phyloP scores from a whole-genome alignment of 495 filamentous ascomycete genomes.

The Hyaloscypha hepaticicola region DNA sequence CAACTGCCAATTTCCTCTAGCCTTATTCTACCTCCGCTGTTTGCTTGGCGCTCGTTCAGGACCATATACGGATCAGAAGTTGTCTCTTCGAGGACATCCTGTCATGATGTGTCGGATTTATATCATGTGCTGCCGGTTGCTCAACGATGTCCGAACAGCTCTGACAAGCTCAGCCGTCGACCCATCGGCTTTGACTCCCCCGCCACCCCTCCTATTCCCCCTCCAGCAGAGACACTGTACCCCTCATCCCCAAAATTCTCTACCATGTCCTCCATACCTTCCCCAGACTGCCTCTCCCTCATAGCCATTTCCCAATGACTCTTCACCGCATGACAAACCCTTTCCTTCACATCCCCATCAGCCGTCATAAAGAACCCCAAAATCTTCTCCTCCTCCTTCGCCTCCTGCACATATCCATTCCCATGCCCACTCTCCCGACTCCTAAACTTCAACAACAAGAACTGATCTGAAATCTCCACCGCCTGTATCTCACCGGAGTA shows the following conservation, averaged over 20 bases:
- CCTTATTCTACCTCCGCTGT: not conserved
- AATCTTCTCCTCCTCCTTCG: slow-evolving; percentile 9
- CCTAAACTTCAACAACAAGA: slow-evolving; percentile 27
- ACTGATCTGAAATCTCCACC: slow-evolving; percentile 34
- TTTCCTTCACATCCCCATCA: slow-evolving; percentile 10
- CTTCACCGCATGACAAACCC: slow-evolving; percentile 14
- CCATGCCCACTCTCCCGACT: not conserved
- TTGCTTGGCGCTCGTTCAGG: not conserved
- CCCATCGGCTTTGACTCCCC: slow-evolving; percentile 14
- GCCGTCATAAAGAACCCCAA: slow-evolving; percentile 21
- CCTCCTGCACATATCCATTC: not conserved
- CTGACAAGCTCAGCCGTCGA: slow-evolving; percentile 22
- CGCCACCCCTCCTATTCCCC: not conserved
- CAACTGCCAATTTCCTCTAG: not conserved
- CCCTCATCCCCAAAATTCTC: slow-evolving; percentile 14
- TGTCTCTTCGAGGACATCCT: not conserved
- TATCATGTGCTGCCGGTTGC: not conserved
- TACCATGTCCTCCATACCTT: not conserved
- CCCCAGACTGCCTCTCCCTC: slow-evolving; percentile 7
- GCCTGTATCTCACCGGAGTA: slow-evolving; percentile 29
- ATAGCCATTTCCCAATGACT: slow-evolving; percentile 20
- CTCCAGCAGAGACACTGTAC: not conserved
- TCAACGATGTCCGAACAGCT: slow-evolving; percentile 31
- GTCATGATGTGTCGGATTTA: not conserved
- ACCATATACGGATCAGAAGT: not conserved